Conservation (phyloP, 2,329 filamentous ascomycete genomes). For the Pseudogymnoascus destructans region DNA sequence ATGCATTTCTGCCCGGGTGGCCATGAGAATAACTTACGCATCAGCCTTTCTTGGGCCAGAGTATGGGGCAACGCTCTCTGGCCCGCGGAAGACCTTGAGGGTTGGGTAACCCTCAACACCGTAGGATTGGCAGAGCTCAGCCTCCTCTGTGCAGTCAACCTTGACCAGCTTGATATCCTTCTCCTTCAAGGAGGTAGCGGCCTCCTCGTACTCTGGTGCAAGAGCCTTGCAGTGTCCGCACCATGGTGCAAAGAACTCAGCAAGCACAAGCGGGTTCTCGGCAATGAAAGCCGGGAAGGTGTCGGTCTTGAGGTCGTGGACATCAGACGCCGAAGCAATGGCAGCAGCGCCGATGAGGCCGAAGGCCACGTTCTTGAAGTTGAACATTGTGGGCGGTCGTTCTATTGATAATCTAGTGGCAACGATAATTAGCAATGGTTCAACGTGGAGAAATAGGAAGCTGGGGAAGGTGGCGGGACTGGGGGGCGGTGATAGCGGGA, state of each 20-base stretch:
- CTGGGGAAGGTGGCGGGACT: conserved; percentile 1
- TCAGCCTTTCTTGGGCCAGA: conserved; percentile 78
- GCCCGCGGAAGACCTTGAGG: conserved; percentile 94
- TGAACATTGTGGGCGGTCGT: conserved; percentile 20
- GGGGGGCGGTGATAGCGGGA: background rate
- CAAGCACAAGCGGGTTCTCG: conserved; percentile 76
- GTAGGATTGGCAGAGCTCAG: conserved; percentile 76
- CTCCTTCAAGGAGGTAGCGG: conserved; percentile 71
- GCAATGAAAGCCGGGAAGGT: conserved; percentile 80
- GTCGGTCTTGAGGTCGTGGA: conserved; percentile 71
- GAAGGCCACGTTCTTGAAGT: conserved; percentile 23
- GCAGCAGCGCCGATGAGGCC: conserved; percentile 30
- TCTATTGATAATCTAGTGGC: background rate
- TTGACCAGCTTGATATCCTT: conserved; percentile 78
- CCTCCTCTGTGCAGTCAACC: conserved; percentile 90
- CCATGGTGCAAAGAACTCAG: conserved; percentile 97
- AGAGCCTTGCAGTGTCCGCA: conserved; percentile 97
- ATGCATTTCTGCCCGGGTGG: conserved; percentile 2
- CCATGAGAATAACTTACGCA: conserved; percentile 36
- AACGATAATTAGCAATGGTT: background rate
- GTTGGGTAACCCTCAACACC: conserved; percentile 97
- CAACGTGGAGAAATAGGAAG: background rate
- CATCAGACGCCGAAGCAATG: conserved; percentile 61
- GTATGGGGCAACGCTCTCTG: conserved; percentile 71
- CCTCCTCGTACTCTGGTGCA: conserved; percentile 80